Conservation (phyloP, 345 rosid species). For the Pistacia atlantica region DNA sequence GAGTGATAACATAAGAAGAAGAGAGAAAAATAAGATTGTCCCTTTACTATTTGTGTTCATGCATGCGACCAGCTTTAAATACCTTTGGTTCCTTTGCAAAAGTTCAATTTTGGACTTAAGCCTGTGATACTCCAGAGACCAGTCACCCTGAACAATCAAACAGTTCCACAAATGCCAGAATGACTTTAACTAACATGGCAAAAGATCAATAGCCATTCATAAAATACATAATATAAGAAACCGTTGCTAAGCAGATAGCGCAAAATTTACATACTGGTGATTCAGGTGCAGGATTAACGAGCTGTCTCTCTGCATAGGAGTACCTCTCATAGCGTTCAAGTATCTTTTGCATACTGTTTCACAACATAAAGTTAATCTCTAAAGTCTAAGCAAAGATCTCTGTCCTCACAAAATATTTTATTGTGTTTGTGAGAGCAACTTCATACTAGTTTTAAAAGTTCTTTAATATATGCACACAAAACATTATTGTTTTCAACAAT, state of each 20-base stretch:
- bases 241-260: too few species aligned
- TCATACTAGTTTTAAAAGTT: too few species aligned
- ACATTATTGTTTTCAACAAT: too few species aligned
- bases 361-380: background rate
- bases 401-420: background rate
- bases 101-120: constrained; percentile 88
- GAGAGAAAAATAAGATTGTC: background rate
- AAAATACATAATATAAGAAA: too few species aligned
- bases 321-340: constrained; percentile 80
- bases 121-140: constrained; percentile 75
- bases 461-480: too few species aligned
- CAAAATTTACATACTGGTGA: constrained; percentile 29
- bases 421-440: too few species aligned
- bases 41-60: background rate
- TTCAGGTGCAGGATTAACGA: constrained; percentile 45
- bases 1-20: background rate
- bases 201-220: too few species aligned
- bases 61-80: background rate
- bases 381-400: background rate
- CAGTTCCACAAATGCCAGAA: background rate
- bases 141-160: constrained; percentile 51
- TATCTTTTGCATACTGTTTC: constrained; percentile 74
- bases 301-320: constrained; percentile 64
- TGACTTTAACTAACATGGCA: too few species aligned
- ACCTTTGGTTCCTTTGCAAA: constrained; percentile 85